These are phyloP conservation scores for Flaveria floridana DNA, from an alignment of 140 eudicot species.

Conservation along the genomic window DNA sequence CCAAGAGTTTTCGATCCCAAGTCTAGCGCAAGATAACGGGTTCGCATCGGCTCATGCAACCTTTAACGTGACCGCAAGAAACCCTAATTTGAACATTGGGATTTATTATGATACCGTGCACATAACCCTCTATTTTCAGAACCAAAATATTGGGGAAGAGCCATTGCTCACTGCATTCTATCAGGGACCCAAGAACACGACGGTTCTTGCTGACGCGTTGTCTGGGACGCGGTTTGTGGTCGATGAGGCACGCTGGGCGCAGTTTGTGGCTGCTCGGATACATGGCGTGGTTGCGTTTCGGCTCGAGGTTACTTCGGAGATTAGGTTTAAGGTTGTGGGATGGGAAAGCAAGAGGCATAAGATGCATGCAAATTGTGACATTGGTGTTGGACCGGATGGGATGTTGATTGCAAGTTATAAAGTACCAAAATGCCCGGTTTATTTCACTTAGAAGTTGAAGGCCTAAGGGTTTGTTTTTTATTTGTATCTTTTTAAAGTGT, in stretches of 20 bases:
- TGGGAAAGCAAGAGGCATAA: conserved; percentile 72
- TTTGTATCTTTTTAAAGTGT: not conserved
- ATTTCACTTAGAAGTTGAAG: conserved; percentile 44
- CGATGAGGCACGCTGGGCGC: conserved; percentile 49
- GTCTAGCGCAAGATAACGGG: conserved; percentile 46
- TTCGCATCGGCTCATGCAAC: conserved; percentile 43
- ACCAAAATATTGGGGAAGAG: conserved; percentile 54
- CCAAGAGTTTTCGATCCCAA: conserved; percentile 41
- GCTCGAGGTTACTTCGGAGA: conserved; percentile 52
- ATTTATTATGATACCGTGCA: conserved; percentile 58
- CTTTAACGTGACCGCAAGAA: conserved; percentile 59
- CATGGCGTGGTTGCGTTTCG: conserved; percentile 58
- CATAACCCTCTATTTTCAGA: conserved; percentile 46
- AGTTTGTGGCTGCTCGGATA: conserved; percentile 41
- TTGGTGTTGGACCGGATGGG: conserved; percentile 75
- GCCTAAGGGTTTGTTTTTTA: not conserved
- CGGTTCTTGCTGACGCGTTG: conserved; percentile 34
- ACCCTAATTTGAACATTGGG: conserved; percentile 61
- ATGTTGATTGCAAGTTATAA: conserved; percentile 40
- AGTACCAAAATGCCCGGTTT: conserved; percentile 59
- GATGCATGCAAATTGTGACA: conserved; percentile 69
- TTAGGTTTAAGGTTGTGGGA: conserved; percentile 61
- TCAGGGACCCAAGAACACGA: conserved; percentile 71
- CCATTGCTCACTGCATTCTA: conserved; percentile 49
- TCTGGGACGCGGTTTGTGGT: conserved; percentile 47